Base-by-base conservation (phyloP, 345 rosid species). In the Eutrema heterophyllum region DNA sequence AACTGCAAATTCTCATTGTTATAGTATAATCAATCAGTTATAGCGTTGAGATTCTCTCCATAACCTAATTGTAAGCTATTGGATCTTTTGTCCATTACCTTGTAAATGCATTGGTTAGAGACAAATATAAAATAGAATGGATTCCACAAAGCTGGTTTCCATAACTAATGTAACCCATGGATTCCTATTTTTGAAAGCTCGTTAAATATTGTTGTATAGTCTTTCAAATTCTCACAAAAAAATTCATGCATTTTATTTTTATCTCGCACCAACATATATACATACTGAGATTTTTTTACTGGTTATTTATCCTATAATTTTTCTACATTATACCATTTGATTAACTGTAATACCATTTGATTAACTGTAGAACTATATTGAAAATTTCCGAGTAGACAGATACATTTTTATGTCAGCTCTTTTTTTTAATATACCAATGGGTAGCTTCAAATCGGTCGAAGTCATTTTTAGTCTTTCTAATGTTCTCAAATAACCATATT, bases 41-140 rank as follows among this genome's bases (percentile, higher is more conserved):
- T 16, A 67, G 78, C 39, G 68, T 67, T 74, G 61, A 74, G 62
- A 67, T 74, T 74, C 78, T 16, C 44, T 24, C 67, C 29, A 49
- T 8, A 11, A 18, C 35, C 18, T 40, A 12, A 30, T 3, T 51
- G 72, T 67, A 49, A 66, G 72, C 67, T 29, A 66, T 39, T 18
- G 61, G 45, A 18, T 49, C 2, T 66, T 74, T 74, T 49, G 61
- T 67, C 72, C 78, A 74, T 49, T 67, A 58, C 45, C 21, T 67
- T 6, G 67, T 57, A 57, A 30, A 57, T 57, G 52, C 60, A 74
- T 65, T 66, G 52, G 59, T 56, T 64, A 46, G 33, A 29, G 52
- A 73, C 78, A 66, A 16, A 57, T 57, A 56, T 11, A 65, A 35
- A 56, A 73, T 15, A 36, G 6, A 58, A 55, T 55, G 32, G 46